Evolutionary conservation across 352 stramenopile genomes (phyloP).

Genomic region (Pythium aristosporum): DNA sequence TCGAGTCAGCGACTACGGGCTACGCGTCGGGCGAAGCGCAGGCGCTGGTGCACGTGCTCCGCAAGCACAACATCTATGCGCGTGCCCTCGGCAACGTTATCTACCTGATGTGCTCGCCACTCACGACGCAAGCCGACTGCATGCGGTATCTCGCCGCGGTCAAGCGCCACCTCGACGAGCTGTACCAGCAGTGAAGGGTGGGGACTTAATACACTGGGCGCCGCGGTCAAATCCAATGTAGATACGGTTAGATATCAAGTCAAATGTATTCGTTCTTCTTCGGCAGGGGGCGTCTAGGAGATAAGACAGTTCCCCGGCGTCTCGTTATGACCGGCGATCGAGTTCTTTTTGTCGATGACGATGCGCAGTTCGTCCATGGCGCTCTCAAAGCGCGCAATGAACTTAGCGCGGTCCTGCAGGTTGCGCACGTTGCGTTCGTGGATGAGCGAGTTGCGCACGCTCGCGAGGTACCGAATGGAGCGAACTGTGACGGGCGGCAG

Average conservation of each 20-base stretch:
- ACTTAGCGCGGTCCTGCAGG: slow-evolving; percentile 57
- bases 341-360: slow-evolving; percentile 54
- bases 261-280: no score
- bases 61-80: slow-evolving; percentile 70
- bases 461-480: slow-evolving; percentile 79
- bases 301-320: slow-evolving; percentile 22
- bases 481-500: slow-evolving; percentile 53
- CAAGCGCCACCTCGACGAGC: slow-evolving; percentile 40
- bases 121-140: slow-evolving; percentile 67
- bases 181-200: slow-evolving; percentile 27
- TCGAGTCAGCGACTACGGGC: slow-evolving; percentile 51
- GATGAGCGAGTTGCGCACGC: slow-evolving; percentile 78
- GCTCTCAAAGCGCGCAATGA: slow-evolving; percentile 63
- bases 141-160: slow-evolving; percentile 54
- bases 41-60: slow-evolving; percentile 58
- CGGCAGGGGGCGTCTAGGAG: slow-evolving; percentile 24
- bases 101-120: slow-evolving; percentile 85
- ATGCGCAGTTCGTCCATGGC: slow-evolving; percentile 62
- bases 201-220: no score
- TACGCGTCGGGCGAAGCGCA: slow-evolving; percentile 71
- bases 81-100: slow-evolving; percentile 80
- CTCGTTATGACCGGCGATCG: slow-evolving; percentile 1
- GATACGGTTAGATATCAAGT: no score
- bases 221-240: no score
- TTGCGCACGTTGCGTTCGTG: slow-evolving; percentile 64